Conservation (phyloP, 2,329 filamentous ascomycete species). For the Trichothecium sympodiale region DNA sequence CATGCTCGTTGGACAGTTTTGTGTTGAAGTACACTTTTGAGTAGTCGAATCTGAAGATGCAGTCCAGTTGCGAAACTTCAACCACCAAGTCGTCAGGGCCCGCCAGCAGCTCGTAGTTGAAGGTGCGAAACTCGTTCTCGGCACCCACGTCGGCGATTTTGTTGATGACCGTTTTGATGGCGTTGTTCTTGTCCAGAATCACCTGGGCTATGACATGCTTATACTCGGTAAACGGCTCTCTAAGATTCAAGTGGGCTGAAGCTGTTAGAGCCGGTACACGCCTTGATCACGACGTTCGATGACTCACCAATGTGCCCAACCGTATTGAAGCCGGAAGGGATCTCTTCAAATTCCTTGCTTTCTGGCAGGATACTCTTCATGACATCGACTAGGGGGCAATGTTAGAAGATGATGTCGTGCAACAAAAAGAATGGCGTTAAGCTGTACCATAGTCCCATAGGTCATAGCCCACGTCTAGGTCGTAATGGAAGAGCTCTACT, state of each 20-base stretch:
- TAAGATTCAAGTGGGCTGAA: conserved; percentile 78
- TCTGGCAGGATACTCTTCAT: conserved; percentile 72
- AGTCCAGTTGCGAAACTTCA: conserved; percentile 68
- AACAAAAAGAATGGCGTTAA: neutral
- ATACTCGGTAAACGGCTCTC: conserved; percentile 72
- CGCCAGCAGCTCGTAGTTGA: conserved; percentile 80
- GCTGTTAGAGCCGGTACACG: neutral
- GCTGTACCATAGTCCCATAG: conserved; percentile 71
- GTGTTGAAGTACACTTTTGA: conserved; percentile 98
- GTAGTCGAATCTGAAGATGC: conserved; percentile 88
- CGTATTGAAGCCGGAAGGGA: conserved; percentile 76
- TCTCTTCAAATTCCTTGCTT: conserved; percentile 59
- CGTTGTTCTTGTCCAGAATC: conserved; percentile 78
- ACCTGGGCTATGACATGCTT: conserved; percentile 78
- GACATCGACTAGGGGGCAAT: conserved; percentile 66
- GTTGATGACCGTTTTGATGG: conserved; percentile 84
- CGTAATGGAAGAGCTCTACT: conserved; percentile 62
- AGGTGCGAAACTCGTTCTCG: conserved; percentile 80
- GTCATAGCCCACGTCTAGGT: conserved; percentile 67
- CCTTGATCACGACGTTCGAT: neutral
- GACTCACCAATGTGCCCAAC: conserved; percentile 73
- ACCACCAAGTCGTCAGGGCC: conserved; percentile 78
- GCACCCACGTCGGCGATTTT: conserved; percentile 83
- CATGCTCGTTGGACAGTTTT: conserved; percentile 80
- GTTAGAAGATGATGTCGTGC: neutral